Evolutionary conservation across 768 basidiomycete species (phyloP).

Genomic region (Tylopilus felleus): DNA sequence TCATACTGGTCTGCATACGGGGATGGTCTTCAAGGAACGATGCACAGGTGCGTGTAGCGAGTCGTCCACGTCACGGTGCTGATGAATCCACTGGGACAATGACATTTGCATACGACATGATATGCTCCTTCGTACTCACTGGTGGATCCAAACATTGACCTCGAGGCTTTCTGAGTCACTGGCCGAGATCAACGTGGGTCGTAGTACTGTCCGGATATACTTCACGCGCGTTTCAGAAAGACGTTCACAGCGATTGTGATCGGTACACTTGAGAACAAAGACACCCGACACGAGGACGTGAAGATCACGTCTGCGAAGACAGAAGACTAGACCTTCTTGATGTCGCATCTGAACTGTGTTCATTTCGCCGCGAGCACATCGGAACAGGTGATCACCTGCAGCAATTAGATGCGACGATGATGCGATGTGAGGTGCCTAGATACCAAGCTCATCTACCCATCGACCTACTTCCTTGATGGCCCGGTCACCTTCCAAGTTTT

Average conservation of each 20-base stretch:
- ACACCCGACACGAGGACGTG: not conserved
- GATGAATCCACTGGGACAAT: not conserved
- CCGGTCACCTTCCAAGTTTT: slow-evolving; percentile 34
- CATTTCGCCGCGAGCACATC: not conserved
- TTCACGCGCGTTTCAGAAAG: not conserved
- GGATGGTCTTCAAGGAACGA: too few relatives aligned
- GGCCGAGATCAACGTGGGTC: not conserved
- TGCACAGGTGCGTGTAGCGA: not conserved
- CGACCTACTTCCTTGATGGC: slow-evolving; percentile 2
- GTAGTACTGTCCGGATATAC: not conserved
- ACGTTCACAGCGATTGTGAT: not conserved
- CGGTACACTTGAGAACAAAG: too few relatives aligned
- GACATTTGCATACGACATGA: not conserved
- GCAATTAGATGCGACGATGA: not conserved
- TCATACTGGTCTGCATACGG: not conserved
- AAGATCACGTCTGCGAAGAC: not conserved
- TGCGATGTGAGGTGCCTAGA: not conserved
- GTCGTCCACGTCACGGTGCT: too few relatives aligned
- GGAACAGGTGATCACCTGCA: not conserved
- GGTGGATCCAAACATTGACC: too few relatives aligned
- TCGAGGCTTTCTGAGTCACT: too few relatives aligned
- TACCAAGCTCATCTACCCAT: not conserved
- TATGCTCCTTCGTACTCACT: not conserved
- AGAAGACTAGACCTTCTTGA: not conserved
- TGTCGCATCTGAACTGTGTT: not conserved